A percentile compares a stretch with the other conserved stretches of the same genome.
phyloP scores from a whole-genome alignment of 495 filamentous ascomycete genomes.

The Lophiotrema nucula region DNA sequence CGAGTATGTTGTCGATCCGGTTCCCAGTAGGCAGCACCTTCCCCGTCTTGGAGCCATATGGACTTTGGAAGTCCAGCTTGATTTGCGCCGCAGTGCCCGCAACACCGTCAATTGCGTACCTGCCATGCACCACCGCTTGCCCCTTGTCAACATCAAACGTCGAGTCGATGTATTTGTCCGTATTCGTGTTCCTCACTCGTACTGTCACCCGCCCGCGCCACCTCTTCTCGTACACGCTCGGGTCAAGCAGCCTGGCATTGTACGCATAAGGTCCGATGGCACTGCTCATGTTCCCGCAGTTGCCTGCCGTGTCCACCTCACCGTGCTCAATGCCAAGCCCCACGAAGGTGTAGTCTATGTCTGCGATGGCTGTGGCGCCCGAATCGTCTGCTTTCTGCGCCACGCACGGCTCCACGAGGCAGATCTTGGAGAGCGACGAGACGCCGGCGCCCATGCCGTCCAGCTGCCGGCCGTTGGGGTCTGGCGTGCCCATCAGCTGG shows the following conservation, averaged over 20 bases:
- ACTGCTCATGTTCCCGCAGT: slow-evolving; percentile 71
- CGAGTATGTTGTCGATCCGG: slow-evolving; percentile 51
- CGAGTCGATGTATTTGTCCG: slow-evolving; percentile 42
- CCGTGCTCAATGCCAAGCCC: slow-evolving; percentile 60
- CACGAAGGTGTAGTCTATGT: slow-evolving; percentile 72
- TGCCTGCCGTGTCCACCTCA: slow-evolving; percentile 62
- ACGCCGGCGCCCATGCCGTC: slow-evolving; percentile 70
- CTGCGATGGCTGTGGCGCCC: slow-evolving; percentile 38
- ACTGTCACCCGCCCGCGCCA: slow-evolving; percentile 36
- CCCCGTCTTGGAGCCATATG: slow-evolving; percentile 65
- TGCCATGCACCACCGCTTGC: slow-evolving; percentile 50
- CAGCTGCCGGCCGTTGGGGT: slow-evolving; percentile 65
- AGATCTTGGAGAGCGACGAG: slow-evolving; percentile 65
- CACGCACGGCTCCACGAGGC: slow-evolving; percentile 45
- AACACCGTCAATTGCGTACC: slow-evolving; percentile 67
- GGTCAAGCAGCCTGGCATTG: slow-evolving; percentile 51
- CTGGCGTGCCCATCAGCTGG: slow-evolving; percentile 47
- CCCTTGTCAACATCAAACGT: slow-evolving; percentile 51
- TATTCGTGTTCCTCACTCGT: slow-evolving; percentile 55
- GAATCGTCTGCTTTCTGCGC: slow-evolving; percentile 46
- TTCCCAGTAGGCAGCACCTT: slow-evolving; percentile 63
- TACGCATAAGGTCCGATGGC: slow-evolving; percentile 65
- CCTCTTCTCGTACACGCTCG: slow-evolving; percentile 21
- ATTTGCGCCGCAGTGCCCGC: slow-evolving; percentile 57
- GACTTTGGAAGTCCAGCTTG: slow-evolving; percentile 62